phyloP scores from a whole-genome alignment of 2,329 filamentous ascomycete species.

The Trichoderma sp. region DNA sequence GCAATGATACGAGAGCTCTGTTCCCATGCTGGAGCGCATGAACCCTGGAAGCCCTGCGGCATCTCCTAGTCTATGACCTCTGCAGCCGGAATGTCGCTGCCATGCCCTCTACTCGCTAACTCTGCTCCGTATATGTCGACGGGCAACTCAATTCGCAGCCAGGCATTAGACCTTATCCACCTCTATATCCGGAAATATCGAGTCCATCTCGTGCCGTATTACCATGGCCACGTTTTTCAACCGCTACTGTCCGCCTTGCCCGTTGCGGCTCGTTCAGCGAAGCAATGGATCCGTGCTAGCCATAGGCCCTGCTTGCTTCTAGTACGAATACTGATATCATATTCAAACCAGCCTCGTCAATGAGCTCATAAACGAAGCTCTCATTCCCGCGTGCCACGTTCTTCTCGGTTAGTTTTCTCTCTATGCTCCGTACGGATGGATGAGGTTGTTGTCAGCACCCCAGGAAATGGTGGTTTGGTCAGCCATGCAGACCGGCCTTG shows the following conservation, averaged over 20 bases:
- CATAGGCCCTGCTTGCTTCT: not conserved
- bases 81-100: not conserved
- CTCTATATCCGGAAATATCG: not conserved
- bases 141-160: not conserved
- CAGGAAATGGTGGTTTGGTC: not conserved
- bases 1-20: not conserved
- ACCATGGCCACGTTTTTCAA: constrained; percentile 1
- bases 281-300: not conserved
- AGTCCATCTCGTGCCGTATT: not conserved
- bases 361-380: not conserved
- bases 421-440: not conserved
- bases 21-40: not conserved
- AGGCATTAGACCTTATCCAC: not conserved
- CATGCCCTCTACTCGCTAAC: not conserved
- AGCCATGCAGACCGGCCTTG: not conserved
- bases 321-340: not conserved
- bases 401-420: not conserved
- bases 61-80: not conserved
- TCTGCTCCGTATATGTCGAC: not conserved
- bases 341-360: not conserved
- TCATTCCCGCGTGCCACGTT: not conserved
- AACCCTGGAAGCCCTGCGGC: not conserved
- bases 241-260: not conserved
- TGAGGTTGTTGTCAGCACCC: not conserved
- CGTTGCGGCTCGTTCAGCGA: constrained; percentile 4